Evolutionary conservation across 1,284 basidiomycete genomes (phyloP).

Genomic region (Ceratobasidium sp.): DNA sequence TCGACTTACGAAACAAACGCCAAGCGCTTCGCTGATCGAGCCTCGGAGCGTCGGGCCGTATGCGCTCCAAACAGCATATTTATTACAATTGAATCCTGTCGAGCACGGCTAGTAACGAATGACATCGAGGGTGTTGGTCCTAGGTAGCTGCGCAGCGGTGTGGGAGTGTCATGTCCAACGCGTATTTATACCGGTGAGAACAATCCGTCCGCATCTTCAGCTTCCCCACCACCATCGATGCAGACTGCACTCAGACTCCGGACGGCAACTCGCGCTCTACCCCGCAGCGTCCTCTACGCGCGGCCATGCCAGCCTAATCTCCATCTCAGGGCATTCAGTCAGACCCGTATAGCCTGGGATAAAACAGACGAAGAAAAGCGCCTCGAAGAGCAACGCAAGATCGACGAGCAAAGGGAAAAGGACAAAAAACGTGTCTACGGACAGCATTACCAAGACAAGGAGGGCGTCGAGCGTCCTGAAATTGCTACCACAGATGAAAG

Average conservation of each 20-base stretch:
- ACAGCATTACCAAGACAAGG: slow-evolving; percentile 32
- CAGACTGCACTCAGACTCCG: slow-evolving; percentile 10
- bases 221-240: slow-evolving; percentile 23
- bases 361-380: slow-evolving; percentile 19
- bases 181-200: slow-evolving; percentile 11
- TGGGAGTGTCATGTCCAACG: background rate
- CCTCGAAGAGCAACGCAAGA: slow-evolving; percentile 36
- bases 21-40: background rate
- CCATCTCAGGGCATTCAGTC: background rate
- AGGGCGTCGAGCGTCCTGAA: slow-evolving; percentile 23
- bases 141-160: background rate
- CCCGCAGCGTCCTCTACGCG: slow-evolving; percentile 8
- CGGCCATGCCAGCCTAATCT: background rate
- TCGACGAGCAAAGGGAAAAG: slow-evolving; percentile 35
- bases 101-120: background rate
- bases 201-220: background rate
- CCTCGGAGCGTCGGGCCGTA: background rate
- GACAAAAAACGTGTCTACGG: slow-evolving; percentile 26
- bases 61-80: too few species aligned
- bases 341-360: background rate
- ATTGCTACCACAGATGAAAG: slow-evolving; percentile 27
- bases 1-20: background rate
- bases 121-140: slow-evolving; percentile 2
- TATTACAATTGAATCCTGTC: too few species aligned
- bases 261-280: background rate